Base-by-base conservation (phyloP, 495 filamentous ascomycete genomes). In the Xylaria intraflava region DNA sequence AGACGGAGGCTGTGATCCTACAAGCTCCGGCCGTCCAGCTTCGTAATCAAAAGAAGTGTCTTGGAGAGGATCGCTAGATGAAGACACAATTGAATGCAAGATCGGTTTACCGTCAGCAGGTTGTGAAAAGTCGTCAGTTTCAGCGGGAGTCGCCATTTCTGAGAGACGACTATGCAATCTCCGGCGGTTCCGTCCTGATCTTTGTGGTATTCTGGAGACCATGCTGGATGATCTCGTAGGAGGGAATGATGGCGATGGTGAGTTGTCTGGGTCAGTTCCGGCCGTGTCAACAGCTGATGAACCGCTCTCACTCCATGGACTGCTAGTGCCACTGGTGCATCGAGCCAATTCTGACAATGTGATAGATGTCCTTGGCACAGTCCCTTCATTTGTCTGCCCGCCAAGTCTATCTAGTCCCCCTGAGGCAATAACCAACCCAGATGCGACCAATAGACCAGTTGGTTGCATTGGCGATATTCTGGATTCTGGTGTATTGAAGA, bases 401-500 rank as follows among this genome's bases (percentile, higher is more conserved):
- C 55, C 59, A 8, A 66, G 61, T 47, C 61, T 49, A 35, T 66
- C 64, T 1, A 66, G 49, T 22, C 64, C 64, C 33, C 44, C 64
- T 22, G 64, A 55, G 11, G 64, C 61, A 46, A 62, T 60, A 40
- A 64, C 60, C 31, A 64, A 54, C 35, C 64, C 57, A 20, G 61
- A 57, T 20, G 60, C 62, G 9, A 58, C 58, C 29, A 62, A 38
- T 9, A 59, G 61, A 12, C 56, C 58, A 12, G 57, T 29, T 3
- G 30, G 39, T 20, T 42, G 47, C 2, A 29, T 33, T 14, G 17
- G 49, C 14, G 57, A 45, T 16, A 43, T 31, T 26, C 56, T 47
- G 4, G 64, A 64, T 46, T 56, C 58, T 0, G 64, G 64, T n/a
- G 64, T 66, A 17, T 66, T 64, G 39, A 60, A 64, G 10, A 66